A percentile compares a stretch with the other conserved stretches of the same genome.
These are phyloP conservation scores for Diplocarpon rosae DNA, from an alignment of 2,329 filamentous ascomycete species.

Conservation along the genomic window DNA sequence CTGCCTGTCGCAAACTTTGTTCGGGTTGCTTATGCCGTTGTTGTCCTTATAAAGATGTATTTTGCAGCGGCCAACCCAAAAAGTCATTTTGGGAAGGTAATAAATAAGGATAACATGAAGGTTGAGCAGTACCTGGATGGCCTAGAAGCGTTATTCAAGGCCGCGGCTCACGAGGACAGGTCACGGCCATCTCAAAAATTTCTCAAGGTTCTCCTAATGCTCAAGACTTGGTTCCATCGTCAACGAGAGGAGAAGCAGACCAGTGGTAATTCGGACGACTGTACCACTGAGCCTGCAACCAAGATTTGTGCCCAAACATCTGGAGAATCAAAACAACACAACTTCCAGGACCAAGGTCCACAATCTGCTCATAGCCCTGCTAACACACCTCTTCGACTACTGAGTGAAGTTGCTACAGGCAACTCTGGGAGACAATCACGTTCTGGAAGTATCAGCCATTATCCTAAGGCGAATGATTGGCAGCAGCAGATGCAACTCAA, in stretches of 20 bases:
- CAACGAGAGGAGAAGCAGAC: conserved; percentile 22
- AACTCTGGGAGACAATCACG: conserved; percentile 23
- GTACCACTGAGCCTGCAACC: neutral
- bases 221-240: conserved; percentile 47
- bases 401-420: conserved; percentile 32
- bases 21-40: conserved; percentile 43
- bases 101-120: conserved; percentile 56
- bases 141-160: conserved; percentile 57
- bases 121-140: conserved; percentile 55
- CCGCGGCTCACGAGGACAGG: conserved; percentile 49
- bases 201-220: conserved; percentile 56
- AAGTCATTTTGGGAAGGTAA: conserved; percentile 58
- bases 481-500: conserved; percentile 13
- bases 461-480: conserved; percentile 14
- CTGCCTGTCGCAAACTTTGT: conserved; percentile 41
- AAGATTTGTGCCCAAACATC: conserved; percentile 1
- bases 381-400: conserved; percentile 29
- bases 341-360: conserved; percentile 7
- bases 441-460: conserved; percentile 16
- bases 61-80: conserved; percentile 49
- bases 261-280: neutral
- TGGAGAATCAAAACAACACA: neutral
- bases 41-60: conserved; percentile 49
- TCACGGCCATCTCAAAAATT: conserved; percentile 61
- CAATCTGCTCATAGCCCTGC: conserved; percentile 23